Conservation (phyloP, 1,284 basidiomycete species). For the Cystobasidiaceae sp. region DNA sequence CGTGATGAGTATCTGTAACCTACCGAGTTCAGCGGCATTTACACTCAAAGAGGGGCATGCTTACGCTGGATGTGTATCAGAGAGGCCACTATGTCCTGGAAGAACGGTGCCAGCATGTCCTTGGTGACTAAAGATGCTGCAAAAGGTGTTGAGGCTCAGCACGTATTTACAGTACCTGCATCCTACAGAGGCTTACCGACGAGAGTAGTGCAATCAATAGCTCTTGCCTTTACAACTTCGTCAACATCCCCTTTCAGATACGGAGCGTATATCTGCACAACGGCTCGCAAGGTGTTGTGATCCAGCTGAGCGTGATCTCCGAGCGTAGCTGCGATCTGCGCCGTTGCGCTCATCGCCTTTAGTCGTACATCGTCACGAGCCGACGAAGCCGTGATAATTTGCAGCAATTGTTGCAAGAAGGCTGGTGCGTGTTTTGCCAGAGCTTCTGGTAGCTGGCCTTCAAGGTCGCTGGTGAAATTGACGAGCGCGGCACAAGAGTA, state of each 20-base stretch:
- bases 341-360: slow-evolving; percentile 18
- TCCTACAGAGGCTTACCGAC: too few species aligned
- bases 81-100: background rate
- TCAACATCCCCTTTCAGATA: slow-evolving; percentile 12
- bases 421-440: background rate
- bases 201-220: slow-evolving; percentile 22
- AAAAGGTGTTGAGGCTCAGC: background rate
- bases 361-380: slow-evolving; percentile 10
- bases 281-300: background rate
- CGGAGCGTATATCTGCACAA: background rate
- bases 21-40: background rate
- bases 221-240: slow-evolving; percentile 9
- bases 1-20: slow-evolving; percentile 5
- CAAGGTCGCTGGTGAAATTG: slow-evolving; percentile 18
- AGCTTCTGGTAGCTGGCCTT: background rate
- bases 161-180: too few species aligned
- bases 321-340: slow-evolving; percentile 11
- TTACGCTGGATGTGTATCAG: slow-evolving; percentile 25
- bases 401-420: background rate
- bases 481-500: slow-evolving; percentile 25
- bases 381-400: background rate
- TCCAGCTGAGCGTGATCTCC: background rate
- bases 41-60: background rate
- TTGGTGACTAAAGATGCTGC: slow-evolving; percentile 2
- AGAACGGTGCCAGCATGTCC: background rate